Base-by-base conservation (phyloP, 1,284 basidiomycete genomes). In the Rhodotorula sp. region DNA sequence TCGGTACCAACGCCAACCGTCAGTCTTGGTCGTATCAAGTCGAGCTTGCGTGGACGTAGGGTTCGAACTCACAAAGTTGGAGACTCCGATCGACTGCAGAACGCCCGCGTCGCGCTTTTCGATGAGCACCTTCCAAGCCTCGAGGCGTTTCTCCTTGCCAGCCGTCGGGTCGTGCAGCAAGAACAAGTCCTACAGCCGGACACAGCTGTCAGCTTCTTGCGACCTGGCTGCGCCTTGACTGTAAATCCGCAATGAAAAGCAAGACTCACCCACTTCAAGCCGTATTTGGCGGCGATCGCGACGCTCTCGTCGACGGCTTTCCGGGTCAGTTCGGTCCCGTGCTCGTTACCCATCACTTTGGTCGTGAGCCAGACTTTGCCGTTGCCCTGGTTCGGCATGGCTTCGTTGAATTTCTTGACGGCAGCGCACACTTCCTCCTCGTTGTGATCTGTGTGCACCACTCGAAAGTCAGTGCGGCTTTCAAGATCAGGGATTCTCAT, bases 101-200 rank as follows among this genome's bases (percentile, higher is more conserved):
- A 89, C 89, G 0, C 90, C 90, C 30, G 84, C 85, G 56, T 83
- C 79, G 75, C 86, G 84, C 24, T 83, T 83, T 70, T 88, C 84
- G 8, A 85, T 78, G n/a, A 89, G 80, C 1, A 87, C 87, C 60
- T 84, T 85, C 78, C 87, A 90, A 0, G 89, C 88, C 29, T 82
- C 84, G 62, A 89, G 80, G 14, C 89, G 87, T 56, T 82, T 83
- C 66, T 84, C 82, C 5, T 81, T 83, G 0, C 88, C 88, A n/a
- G 85, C 84, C 12, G 83, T 81, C 1, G 89, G 87, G 74, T 88
- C 86, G 69, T 93, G 91, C 44, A 93, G 87, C 30, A 93, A 82
- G 79, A 89, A 89, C 51, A 93, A 82, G 78, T 92, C 91, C 73
- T 74, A 45, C 4, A 29, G 15, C 3, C 14, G 18, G 60, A 90